A percentile compares a stretch with the other conserved stretches of the same genome.
These are phyloP conservation scores for Didymella glomerata DNA, from an alignment of 2,329 filamentous ascomycete species.

Conservation along the genomic window DNA sequence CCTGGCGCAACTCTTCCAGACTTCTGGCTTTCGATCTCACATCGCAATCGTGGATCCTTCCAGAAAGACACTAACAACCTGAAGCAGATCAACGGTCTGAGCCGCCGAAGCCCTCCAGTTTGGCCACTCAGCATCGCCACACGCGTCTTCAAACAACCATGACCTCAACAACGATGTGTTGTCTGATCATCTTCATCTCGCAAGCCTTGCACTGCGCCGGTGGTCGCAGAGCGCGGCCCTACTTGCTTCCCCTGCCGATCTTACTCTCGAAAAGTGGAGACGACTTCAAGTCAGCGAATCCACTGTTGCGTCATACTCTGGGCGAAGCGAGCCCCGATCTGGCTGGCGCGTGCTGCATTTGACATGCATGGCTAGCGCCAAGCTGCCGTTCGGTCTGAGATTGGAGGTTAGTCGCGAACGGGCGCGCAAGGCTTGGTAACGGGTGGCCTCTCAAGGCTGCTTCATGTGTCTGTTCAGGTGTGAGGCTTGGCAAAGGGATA, in stretches of 20 bases:
- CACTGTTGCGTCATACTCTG: conserved; percentile 22
- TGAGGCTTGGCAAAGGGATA: background rate
- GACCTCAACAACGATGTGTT: conserved; percentile 7
- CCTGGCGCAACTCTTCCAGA: background rate
- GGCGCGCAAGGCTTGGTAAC: conserved; percentile 6
- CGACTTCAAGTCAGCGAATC: conserved; percentile 11
- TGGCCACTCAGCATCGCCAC: conserved; percentile 3
- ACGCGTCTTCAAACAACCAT: conserved; percentile 9
- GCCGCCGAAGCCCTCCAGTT: background rate
- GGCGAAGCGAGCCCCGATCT: conserved; percentile 8
- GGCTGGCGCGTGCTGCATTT: conserved; percentile 7
- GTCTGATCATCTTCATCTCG: conserved; percentile 21
- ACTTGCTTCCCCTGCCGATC: conserved; percentile 32
- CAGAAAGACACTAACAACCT: background rate
- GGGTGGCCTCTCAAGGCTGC: conserved; percentile 3
- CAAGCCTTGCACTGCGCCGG: conserved; percentile 8
- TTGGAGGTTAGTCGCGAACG: conserved; percentile 5
- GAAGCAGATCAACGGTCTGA: conserved; percentile 7
- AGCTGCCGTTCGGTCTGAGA: conserved; percentile 13
- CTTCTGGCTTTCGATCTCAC: conserved; percentile 16
- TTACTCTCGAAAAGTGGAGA: conserved; percentile 25
- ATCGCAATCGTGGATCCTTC: background rate
- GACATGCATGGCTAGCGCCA: conserved; percentile 11
- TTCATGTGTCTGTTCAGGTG: conserved; percentile 2
- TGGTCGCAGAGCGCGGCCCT: conserved; percentile 10